phyloP scores from a whole-genome alignment of 2,329 filamentous ascomycete species.

The Scopulariopsis brevicaulis region DNA sequence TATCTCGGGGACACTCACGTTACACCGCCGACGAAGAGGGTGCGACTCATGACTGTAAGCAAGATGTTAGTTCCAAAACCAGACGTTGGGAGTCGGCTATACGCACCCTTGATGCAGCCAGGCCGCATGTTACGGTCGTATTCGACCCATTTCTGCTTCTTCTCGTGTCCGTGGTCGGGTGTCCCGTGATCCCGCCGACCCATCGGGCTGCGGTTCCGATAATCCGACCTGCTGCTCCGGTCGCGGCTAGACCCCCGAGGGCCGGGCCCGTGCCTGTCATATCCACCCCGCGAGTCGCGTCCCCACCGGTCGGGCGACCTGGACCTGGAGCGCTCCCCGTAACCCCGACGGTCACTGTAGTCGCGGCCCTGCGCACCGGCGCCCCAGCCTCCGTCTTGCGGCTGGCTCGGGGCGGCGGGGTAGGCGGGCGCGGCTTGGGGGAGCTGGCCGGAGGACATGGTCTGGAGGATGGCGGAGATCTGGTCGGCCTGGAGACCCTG shows the following conservation, averaged over 20 bases:
- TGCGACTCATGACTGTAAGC: slow-evolving; percentile 68
- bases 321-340: slow-evolving; percentile 54
- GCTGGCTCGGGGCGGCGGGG: slow-evolving; percentile 25
- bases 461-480: slow-evolving; percentile 49
- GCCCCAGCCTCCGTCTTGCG: slow-evolving; percentile 18
- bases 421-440: slow-evolving; percentile 18
- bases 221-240: slow-evolving; percentile 49
- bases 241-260: slow-evolving; percentile 53
- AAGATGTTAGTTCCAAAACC: background rate
- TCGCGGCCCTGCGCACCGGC: background rate
- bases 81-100: background rate
- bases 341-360: slow-evolving; percentile 1
- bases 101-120: slow-evolving; percentile 60
- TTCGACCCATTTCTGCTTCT: slow-evolving; percentile 58
- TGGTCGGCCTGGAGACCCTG: slow-evolving; percentile 71
- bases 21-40: slow-evolving; percentile 92
- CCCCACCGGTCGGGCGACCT: slow-evolving; percentile 71
- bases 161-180: slow-evolving; percentile 15
- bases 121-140: slow-evolving; percentile 64
- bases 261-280: slow-evolving; percentile 63
- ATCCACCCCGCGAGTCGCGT: slow-evolving; percentile 50
- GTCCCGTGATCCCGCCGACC: slow-evolving; percentile 54
- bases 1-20: slow-evolving; percentile 48
- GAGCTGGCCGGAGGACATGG: slow-evolving; percentile 29
- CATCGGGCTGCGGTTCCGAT: slow-evolving; percentile 79